Conservation (phyloP, 2,329 filamentous ascomycete species). For the Aspergillus awamori region DNA sequence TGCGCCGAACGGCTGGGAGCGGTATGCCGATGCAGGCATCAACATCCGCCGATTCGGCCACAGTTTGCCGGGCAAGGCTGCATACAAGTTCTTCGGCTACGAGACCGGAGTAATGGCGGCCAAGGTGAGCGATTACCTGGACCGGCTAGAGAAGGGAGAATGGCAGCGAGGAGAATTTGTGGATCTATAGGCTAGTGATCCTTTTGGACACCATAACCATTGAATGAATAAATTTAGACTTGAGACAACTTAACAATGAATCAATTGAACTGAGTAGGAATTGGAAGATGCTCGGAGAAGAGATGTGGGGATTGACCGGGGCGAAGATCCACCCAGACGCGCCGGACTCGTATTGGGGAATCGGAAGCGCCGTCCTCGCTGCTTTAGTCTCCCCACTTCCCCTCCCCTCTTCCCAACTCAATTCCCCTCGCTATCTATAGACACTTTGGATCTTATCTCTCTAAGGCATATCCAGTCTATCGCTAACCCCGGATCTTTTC, state of each 20-base stretch:
- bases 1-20: constrained; percentile 54
- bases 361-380: too few species aligned
- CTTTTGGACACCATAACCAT: neutral
- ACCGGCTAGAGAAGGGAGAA: constrained; percentile 11
- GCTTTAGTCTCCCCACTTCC: too few species aligned
- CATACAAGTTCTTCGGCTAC: constrained; percentile 24
- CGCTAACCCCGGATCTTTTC: too few species aligned
- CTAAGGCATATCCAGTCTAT: too few species aligned
- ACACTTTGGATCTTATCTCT: too few species aligned
- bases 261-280: too few species aligned
- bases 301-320: too few species aligned
- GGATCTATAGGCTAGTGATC: constrained; percentile 14
- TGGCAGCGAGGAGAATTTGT: constrained; percentile 18
- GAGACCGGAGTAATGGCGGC: constrained; percentile 15
- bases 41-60: constrained; percentile 19
- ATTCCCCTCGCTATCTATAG: too few species aligned
- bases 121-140: constrained; percentile 16
- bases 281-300: neutral
- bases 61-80: constrained; percentile 21
- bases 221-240: neutral
- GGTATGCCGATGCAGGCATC: constrained; percentile 49
- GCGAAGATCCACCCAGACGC: too few species aligned
- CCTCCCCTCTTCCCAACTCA: too few species aligned
- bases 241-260: too few species aligned
- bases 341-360: too few species aligned